Evolutionary conservation across 2,329 filamentous ascomycete genomes (phyloP).

Genomic region (Phialophora chinensis): DNA sequence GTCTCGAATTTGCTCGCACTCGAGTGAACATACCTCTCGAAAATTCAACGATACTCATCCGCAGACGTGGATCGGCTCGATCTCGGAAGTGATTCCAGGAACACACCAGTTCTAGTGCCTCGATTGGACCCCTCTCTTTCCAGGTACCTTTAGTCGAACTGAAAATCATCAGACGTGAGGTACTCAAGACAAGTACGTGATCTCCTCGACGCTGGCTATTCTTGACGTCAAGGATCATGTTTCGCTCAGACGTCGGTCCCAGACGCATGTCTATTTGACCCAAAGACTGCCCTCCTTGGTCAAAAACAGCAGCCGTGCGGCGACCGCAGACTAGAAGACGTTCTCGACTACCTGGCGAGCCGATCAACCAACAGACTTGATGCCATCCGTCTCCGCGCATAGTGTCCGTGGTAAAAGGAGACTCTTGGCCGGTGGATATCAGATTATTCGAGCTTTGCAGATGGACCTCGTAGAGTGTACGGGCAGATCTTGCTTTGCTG

Average conservation of each 20-base stretch:
- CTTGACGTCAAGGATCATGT: conserved; percentile 63
- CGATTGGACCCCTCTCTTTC: conserved; percentile 32
- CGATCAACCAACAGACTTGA: conserved; percentile 49
- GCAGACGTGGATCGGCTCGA: conserved; percentile 59
- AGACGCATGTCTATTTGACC: conserved; percentile 46
- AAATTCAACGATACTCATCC: conserved; percentile 45
- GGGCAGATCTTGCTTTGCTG: conserved; percentile 41
- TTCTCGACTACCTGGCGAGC: conserved; percentile 40
- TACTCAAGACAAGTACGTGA: conserved; percentile 61
- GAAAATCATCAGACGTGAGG: conserved; percentile 56
- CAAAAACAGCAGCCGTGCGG: conserved; percentile 48
- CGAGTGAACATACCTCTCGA: conserved; percentile 42
- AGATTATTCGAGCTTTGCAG: conserved; percentile 30
- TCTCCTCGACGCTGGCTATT: conserved; percentile 50
- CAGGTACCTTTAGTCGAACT: conserved; percentile 40
- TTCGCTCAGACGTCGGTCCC: conserved; percentile 45
- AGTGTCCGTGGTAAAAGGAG: conserved; percentile 30
- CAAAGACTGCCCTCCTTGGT: conserved; percentile 40
- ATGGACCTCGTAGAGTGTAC: conserved; percentile 42
- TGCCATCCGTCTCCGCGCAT: conserved; percentile 52
- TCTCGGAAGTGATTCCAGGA: conserved; percentile 63
- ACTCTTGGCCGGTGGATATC: conserved; percentile 31
- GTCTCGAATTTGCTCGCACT: background rate
- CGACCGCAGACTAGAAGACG: conserved; percentile 61
- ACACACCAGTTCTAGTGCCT: conserved; percentile 47